Evolutionary conservation across 192 early-diverging fungal species (phyloP), one percentile per base, ranked within the genome.

Genomic region (Rhizophagus clarus): DNA sequence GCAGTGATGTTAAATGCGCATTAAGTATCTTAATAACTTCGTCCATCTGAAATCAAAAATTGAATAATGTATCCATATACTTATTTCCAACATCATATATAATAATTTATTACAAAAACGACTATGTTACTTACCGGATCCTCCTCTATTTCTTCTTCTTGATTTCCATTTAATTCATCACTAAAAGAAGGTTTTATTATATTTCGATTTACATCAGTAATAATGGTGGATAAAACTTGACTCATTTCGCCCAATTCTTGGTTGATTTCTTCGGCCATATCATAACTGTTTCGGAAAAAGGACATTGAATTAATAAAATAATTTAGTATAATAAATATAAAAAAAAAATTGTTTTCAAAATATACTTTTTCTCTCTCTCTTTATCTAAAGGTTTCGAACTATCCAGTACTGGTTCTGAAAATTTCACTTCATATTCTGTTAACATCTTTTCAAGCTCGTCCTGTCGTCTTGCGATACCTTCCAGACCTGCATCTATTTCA

Each of bases 11-110:
- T 85, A 98, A 87, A 81, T 99, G 98, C 17, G 89, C 86, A 80
- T 98, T 96, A 76, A 99, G 88, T 72, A 99, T 96, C 81, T 92
- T 88, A 26, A 94, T 91, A 72, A 99, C 96, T 82, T 97, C 91
- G 45, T 85, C 84, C 56, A 90, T 78, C 87, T 88, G 72, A 29
- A 31, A 70, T 28, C 31, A 49, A 68, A 1, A 71, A 80, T 67
- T 49, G 67, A 77, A 71, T 45, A 56, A 40, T 1, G 45, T 14
- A 32, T 49, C 17, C 22, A 51, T 26, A 29, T 1, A 61, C 34
- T 22, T 81, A 22, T 17, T 79, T 69, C 40, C 64, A 66, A 12
- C 40, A 60, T 56, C 56, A 67, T 40, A 31, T 71, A 22, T 31
- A 5, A 17, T 12, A 22, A 29, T 15, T 34, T 32, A n/a, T 24